Conservation (phyloP, 2,329 filamentous ascomycete genomes). For the Ascocoryne sarcoides region DNA sequence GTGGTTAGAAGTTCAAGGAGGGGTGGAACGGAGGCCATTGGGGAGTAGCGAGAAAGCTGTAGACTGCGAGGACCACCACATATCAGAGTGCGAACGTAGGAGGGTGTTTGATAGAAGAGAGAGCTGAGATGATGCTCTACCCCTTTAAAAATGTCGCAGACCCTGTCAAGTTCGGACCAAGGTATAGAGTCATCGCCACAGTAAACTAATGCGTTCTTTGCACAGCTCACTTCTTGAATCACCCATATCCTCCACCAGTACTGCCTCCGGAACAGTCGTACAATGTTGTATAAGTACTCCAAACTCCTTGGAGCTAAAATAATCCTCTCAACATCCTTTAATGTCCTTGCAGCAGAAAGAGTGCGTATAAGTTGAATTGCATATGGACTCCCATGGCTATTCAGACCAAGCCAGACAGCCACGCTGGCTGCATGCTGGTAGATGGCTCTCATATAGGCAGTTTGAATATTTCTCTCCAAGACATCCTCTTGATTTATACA, state of each 20-base stretch:
- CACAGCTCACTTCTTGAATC: constrained; percentile 35
- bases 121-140: constrained; percentile 10
- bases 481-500: constrained; percentile 22
- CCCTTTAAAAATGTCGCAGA: constrained; percentile 15
- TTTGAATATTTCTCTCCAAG: constrained; percentile 18
- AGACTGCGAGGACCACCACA: constrained; percentile 19
- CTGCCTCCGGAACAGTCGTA: constrained; percentile 30
- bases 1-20: constrained; percentile 21
- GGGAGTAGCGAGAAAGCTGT: constrained; percentile 17
- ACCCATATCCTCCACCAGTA: constrained; percentile 37
- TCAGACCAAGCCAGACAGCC: constrained; percentile 17
- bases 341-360: constrained; percentile 1
- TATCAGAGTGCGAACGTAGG: constrained; percentile 14
- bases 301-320: constrained; percentile 8
- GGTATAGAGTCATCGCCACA: constrained; percentile 30
- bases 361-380: constrained; percentile 16
- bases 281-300: constrained; percentile 25
- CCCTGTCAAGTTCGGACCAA: constrained; percentile 30
- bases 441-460: constrained; percentile 17
- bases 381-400: constrained; percentile 5
- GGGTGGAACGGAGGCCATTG: constrained; percentile 9
- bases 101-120: constrained; percentile 14
- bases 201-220: constrained; percentile 28
- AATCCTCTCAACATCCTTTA: neutral
- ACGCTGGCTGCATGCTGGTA: constrained; percentile 19